phyloP scores from a whole-genome alignment of 306 rosid genomes.

The Fagus crenata region DNA sequence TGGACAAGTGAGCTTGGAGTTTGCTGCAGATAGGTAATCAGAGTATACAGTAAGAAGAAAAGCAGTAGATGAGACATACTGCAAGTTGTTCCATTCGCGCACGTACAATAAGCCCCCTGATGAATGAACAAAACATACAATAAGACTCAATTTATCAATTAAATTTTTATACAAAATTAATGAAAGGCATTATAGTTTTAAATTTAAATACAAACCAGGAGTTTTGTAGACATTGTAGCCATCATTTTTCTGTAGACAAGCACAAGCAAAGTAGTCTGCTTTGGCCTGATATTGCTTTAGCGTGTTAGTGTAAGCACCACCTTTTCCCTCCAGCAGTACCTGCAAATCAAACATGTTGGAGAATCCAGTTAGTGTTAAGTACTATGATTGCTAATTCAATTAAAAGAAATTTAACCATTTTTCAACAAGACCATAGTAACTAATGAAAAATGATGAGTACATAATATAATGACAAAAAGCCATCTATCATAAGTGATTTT shows the following conservation, averaged over 20 bases:
- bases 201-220: conserved; percentile 50
- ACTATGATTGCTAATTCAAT: background rate
- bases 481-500: no score
- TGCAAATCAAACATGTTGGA: conserved; percentile 31
- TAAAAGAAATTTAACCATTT: background rate
- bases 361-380: background rate
- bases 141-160: no score
- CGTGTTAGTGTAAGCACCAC: conserved; percentile 53
- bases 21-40: conserved; percentile 56
- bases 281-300: conserved; percentile 83
- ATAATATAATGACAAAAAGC: no score
- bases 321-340: conserved; percentile 69
- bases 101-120: conserved; percentile 75
- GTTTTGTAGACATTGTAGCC: conserved; percentile 71
- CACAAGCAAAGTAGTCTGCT: conserved; percentile 79
- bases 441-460: no score
- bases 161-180: background rate
- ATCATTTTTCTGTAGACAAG: conserved; percentile 80
- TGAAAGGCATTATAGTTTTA: background rate
- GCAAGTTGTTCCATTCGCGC: conserved; percentile 87
- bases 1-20: conserved; percentile 63
- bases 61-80: conserved; percentile 71
- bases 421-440: background rate
- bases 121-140: background rate
- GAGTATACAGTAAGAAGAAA: conserved; percentile 72